Evolutionary conservation across 2,329 filamentous ascomycete species (phyloP), one percentile per base, ranked within the genome.

Genomic region (Coniella vitis): DNA sequence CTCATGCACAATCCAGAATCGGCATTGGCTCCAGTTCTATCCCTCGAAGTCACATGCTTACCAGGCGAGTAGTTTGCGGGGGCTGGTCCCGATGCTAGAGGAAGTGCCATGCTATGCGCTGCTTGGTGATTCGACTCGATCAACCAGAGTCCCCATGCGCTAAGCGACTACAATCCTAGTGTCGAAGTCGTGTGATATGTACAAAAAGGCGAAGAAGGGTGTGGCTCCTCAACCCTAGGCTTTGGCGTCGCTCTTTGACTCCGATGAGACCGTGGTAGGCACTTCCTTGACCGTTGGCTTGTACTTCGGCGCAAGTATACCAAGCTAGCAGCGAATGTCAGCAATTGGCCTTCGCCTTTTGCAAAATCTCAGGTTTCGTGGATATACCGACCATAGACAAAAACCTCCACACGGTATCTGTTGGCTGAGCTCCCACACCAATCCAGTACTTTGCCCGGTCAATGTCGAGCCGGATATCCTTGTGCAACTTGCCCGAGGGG

Each of bases 391-490:
- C 88, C 87, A 95, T 85, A 48, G 79, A 79, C 58, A 98, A 71
- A 60, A 97, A 67, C 63, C 88, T 78, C 90, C 90, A 95, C 32
- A 86, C 87, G 3, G 87, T 83, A 58, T 96, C 88, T 54, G 86
- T 90, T 9, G 93, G 93, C 70, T 98, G 93, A 48, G 93, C 93
- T 1, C 93, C 93, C 3, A 97, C 91, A 64, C 93, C 93, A 32
- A 98, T 76, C 93, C 93, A 98, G 72, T 98, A 98, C 67, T 86
- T 84, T 49, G 91, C 87, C 52, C 93, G 76, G 56, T 80, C 73
- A 7, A 79, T 72, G 67, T 98, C 93, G 13, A 98, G 76, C 61
- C 88, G 84, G 64, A 98, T 87, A 58, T 97, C 90, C 69, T 98
- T 98, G 73, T 86, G 88, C 48, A 87, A 78, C 50, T 82, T 80